Base-by-base conservation (phyloP, 2,329 filamentous ascomycete genomes). In the Microcyclospora tardicrescens region DNA sequence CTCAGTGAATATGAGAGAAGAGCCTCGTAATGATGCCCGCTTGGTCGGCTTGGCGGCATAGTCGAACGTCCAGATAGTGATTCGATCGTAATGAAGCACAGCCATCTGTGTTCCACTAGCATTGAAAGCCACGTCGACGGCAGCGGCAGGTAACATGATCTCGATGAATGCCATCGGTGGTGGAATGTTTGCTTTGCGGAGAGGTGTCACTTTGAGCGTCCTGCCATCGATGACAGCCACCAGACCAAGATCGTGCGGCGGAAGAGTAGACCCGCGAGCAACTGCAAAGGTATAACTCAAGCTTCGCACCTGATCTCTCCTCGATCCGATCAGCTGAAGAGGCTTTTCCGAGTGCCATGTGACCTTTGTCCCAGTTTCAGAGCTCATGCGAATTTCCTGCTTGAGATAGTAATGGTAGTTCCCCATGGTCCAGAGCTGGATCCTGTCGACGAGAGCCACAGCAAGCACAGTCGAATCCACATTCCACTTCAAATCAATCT, bases 321-420 rank as follows among this genome's bases (percentile, higher is more conserved):
- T 24, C 15, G 36, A 42, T 36, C 43, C 48, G 13, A 75, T 69
- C 35, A 91, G 68, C 11, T 76, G 73, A 28, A 95, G 65, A 3
- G 86, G 66, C 57, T 82, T 86, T 56, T 96, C 91, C 1, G 84
- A 75, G 58, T 98, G 85, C 91, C 91, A 98, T 19, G 54, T 33
- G 40, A 16, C 13, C 38, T 36, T 37, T 5, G 14, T 15, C 12
- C 2, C 38, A 36, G 6, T 32, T 10, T 29, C 16, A 5, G 30
- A n/a, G 14, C 51, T 10, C 50, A 52, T 62, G 6, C 13, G 24
- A 15, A 95, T 69, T 56, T 95, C 86, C 58, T 94, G 86, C 64
- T 98, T 98, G 12, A 98, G 69, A 59, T 96, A 96, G 75, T 91
- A 98, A 57, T 96, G 84, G 51, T 98, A 98, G 59, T 98, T 98